These are phyloP conservation scores for Talaromyces amestolkiae DNA, from an alignment of 2,329 filamentous ascomycete species.

Conservation along the genomic window DNA sequence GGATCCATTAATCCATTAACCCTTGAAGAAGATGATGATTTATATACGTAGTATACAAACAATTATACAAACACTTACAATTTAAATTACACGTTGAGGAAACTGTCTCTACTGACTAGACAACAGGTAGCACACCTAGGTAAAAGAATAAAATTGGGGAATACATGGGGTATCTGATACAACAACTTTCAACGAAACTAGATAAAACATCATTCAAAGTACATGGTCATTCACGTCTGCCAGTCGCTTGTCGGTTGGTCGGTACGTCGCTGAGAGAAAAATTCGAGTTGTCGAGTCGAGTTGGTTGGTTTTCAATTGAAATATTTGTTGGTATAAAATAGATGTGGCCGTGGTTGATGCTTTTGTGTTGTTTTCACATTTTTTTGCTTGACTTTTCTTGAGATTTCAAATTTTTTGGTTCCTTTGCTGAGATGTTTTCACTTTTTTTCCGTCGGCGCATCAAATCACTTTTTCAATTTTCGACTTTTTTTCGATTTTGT, in stretches of 20 bases:
- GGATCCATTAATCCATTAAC: not conserved
- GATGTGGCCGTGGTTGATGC: not conserved
- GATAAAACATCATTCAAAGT: constrained; percentile 6
- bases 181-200: constrained; percentile 2
- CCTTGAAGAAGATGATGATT: not conserved
- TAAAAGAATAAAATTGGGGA: not conserved
- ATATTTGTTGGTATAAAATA: not conserved
- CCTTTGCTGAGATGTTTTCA: not conserved
- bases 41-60: not conserved
- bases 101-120: not conserved
- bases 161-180: constrained; percentile 11
- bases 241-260: not conserved
- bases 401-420: not conserved
- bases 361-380: not conserved
- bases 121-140: not conserved
- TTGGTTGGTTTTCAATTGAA: not conserved
- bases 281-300: not conserved
- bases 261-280: not conserved
- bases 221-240: not conserved
- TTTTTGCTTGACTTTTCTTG: not conserved
- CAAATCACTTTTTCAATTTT: constrained; percentile 14
- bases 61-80: not conserved
- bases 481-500: constrained; percentile 8
- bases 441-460: constrained; percentile 2
- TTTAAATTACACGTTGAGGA: not conserved